A percentile compares a stretch with the other conserved stretches of the same genome.
Conservation (phyloP, 805 yeast species). For the Ogataea haglerorum region DNA sequence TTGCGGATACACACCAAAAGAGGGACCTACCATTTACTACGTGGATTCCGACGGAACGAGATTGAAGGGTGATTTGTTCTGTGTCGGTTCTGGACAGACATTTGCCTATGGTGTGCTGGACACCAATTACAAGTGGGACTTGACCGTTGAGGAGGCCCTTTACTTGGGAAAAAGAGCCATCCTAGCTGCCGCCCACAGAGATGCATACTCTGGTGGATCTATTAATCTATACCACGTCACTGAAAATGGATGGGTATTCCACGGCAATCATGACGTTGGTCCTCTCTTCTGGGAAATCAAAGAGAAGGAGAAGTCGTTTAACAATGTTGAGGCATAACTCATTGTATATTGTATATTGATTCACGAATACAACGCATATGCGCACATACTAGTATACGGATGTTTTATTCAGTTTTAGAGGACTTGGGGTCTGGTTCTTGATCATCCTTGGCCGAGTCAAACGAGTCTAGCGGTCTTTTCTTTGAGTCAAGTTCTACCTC, state of each 20-base stretch:
- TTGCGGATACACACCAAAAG: constrained; percentile 93
- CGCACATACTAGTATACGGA: constrained; percentile 3
- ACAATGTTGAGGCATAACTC: constrained; percentile 59
- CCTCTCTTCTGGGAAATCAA: constrained; percentile 88
- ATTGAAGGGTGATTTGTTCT: constrained; percentile 88
- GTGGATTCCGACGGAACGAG: constrained; percentile 98
- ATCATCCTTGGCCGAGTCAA: background rate
- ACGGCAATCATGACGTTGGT: constrained; percentile 93
- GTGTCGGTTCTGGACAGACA: constrained; percentile 99
- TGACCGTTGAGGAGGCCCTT: constrained; percentile 88
- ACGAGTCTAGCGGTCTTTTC: constrained; percentile 4
- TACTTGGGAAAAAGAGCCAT: constrained; percentile 93
- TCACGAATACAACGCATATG: constrained; percentile 4
- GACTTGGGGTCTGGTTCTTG: constrained; percentile 5
- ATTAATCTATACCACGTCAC: constrained; percentile 90
- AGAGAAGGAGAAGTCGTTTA: constrained; percentile 83
- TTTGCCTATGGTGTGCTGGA: constrained; percentile 98
- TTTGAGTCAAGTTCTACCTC: constrained; percentile 5
- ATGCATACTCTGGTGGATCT: constrained; percentile 97
- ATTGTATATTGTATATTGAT: constrained; percentile 5
- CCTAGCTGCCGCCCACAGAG: constrained; percentile 97
- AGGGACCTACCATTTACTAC: constrained; percentile 92
- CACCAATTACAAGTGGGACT: constrained; percentile 87
- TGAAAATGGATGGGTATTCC: constrained; percentile 91
- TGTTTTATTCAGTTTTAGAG: constrained; percentile 3